These are phyloP conservation scores for Boletus speciosus DNA, from an alignment of 768 basidiomycete genomes.

Conservation along the genomic window DNA sequence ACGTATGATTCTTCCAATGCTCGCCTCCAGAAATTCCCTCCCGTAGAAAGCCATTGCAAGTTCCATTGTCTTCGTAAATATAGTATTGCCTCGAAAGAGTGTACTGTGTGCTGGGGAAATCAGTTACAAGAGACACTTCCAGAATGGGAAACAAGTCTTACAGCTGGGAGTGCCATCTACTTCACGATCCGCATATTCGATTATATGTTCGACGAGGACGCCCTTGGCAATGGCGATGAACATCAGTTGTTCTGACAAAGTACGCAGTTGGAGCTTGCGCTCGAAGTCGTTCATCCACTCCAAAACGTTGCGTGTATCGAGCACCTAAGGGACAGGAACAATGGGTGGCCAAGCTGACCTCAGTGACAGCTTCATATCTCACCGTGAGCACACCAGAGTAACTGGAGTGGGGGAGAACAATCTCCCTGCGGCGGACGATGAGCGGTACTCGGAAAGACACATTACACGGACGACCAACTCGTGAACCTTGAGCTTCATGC, in stretches of 20 bases:
- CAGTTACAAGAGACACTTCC: not conserved
- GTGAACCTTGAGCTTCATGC: slow-evolving; percentile 67
- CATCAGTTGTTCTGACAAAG: slow-evolving; percentile 57
- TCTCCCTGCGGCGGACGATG: slow-evolving; percentile 49
- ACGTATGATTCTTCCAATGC: slow-evolving; percentile 69
- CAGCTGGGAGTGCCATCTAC: slow-evolving; percentile 66
- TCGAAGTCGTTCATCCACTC: slow-evolving; percentile 76
- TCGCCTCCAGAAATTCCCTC: slow-evolving; percentile 73
- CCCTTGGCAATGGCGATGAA: slow-evolving; percentile 68
- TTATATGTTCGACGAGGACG: slow-evolving; percentile 62
- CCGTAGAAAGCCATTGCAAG: slow-evolving; percentile 80
- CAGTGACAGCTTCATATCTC: slow-evolving; percentile 15
- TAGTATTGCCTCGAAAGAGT: slow-evolving; percentile 66
- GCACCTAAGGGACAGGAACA: slow-evolving; percentile 10
- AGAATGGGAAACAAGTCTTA: slow-evolving; percentile 33
- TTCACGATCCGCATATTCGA: slow-evolving; percentile 65
- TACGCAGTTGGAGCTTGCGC: slow-evolving; percentile 61
- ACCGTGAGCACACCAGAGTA: slow-evolving; percentile 65
- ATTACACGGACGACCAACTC: slow-evolving; percentile 49
- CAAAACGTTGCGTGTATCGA: slow-evolving; percentile 61
- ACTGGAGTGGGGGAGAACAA: slow-evolving; percentile 65
- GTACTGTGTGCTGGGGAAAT: slow-evolving; percentile 62
- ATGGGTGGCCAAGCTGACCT: not conserved
- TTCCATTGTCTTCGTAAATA: slow-evolving; percentile 73
- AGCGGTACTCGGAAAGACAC: slow-evolving; percentile 4